A percentile compares a stretch with the other conserved stretches of the same genome.
These are phyloP conservation scores for Globisporangium iwayamae DNA, from an alignment of 352 stramenopile genomes.

Conservation along the genomic window DNA sequence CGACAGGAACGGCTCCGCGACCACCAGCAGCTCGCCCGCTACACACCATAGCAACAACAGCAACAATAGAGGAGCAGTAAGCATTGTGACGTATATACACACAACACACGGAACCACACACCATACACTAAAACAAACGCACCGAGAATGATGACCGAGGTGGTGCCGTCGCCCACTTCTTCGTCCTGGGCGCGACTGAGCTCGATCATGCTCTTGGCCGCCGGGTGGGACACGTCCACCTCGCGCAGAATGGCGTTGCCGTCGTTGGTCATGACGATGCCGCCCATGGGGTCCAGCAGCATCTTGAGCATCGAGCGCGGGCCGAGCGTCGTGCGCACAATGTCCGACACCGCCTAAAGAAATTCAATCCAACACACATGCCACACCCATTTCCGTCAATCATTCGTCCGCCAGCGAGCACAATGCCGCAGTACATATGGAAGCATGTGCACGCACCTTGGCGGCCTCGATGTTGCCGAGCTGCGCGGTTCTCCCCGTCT, in stretches of 20 bases:
- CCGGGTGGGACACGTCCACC: slow-evolving; percentile 97
- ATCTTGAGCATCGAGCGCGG: slow-evolving; percentile 99
- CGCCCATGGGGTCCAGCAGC: slow-evolving; percentile 99
- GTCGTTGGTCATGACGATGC: slow-evolving; percentile 99
- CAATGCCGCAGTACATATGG: no score
- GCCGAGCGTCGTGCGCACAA: slow-evolving; percentile 98
- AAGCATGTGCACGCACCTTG: slow-evolving; percentile 42
- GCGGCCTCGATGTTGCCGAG: slow-evolving; percentile 98
- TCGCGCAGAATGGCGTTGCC: slow-evolving; percentile 99
- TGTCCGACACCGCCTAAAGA: slow-evolving; percentile 92
- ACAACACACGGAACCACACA: neutral
- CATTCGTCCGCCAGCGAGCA: neutral
- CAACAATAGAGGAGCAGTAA: slow-evolving; percentile 1
- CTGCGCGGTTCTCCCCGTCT: slow-evolving; percentile 97
- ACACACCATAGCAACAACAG: slow-evolving; percentile 5
- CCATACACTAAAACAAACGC: slow-evolving; percentile 7
- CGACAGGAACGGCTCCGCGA: slow-evolving; percentile 96
- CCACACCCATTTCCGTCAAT: neutral
- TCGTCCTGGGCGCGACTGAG: slow-evolving; percentile 98
- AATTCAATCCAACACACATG: neutral
- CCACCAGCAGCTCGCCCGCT: slow-evolving; percentile 96
- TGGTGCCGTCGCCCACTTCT: slow-evolving; percentile 99
- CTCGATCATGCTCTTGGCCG: slow-evolving; percentile 99
- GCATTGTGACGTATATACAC: neutral
- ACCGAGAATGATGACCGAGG: slow-evolving; percentile 99